Conservation (phyloP, 139 green algal genomes). For the Limnomonas spitsbergensis region DNA sequence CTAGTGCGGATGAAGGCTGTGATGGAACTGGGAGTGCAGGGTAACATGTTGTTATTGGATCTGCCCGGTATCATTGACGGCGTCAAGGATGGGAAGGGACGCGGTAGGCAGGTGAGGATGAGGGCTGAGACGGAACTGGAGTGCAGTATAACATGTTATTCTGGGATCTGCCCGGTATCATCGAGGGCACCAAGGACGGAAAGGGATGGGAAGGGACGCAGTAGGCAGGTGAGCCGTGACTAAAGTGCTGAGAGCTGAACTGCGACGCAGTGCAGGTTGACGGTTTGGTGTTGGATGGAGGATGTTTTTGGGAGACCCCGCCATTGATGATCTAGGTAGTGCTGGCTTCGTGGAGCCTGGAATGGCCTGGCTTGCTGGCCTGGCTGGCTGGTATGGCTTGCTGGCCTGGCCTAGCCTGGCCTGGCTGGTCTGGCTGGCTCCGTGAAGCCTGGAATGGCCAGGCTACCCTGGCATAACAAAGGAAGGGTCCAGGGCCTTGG, state of each 20-base stretch:
- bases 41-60: conserved; percentile 83
- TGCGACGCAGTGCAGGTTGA: not conserved
- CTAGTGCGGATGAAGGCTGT: not conserved
- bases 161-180: conserved; percentile 96
- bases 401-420: too few relatives aligned
- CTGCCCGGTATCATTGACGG: conserved; percentile 98
- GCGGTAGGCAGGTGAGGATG: conserved; percentile 50
- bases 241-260: not conserved
- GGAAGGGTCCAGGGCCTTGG: too few relatives aligned
- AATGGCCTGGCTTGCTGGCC: too few relatives aligned
- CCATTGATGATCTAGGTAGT: too few relatives aligned
- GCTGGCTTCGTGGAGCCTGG: too few relatives aligned
- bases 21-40: not conserved
- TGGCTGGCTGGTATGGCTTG: too few relatives aligned
- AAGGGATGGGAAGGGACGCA: conserved; percentile 46
- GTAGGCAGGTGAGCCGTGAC: conserved; percentile 49
- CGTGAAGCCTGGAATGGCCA: too few relatives aligned
- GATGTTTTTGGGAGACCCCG: too few relatives aligned
- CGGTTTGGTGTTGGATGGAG: conserved; percentile 89
- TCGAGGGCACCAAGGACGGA: conserved; percentile 97
- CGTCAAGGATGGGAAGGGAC: conserved; percentile 74
- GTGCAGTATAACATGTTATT: conserved; percentile 95
- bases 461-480: too few relatives aligned
- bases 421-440: too few relatives aligned
- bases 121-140: too few relatives aligned